phyloP scores from a whole-genome alignment of 441 rosid species.

The Gossypium gossypioides region DNA sequence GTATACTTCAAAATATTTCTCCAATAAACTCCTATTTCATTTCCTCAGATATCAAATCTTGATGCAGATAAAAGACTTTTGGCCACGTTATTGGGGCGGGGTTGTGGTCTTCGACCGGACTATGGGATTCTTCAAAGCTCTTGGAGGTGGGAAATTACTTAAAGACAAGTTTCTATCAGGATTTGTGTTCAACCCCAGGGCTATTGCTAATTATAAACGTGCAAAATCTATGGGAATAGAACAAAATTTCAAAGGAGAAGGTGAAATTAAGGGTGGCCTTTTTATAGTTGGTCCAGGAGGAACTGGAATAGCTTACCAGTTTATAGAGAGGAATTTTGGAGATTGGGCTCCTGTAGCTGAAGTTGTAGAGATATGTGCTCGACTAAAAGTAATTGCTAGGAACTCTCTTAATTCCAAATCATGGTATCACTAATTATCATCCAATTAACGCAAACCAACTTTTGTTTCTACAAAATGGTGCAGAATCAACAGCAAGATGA shows the following conservation, averaged over 20 bases:
- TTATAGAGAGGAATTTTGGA: slow-evolving; percentile 59
- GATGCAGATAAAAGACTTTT: slow-evolving; percentile 47
- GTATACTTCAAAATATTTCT: slow-evolving; percentile 7
- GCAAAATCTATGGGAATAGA: slow-evolving; percentile 45
- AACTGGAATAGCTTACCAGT: slow-evolving; percentile 52
- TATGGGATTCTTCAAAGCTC: slow-evolving; percentile 57
- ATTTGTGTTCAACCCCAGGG: slow-evolving; percentile 54
- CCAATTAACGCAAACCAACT: slow-evolving; percentile 12
- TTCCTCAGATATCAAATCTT: slow-evolving; percentile 4
- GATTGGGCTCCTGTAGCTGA: slow-evolving; percentile 61
- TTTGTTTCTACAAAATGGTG: slow-evolving; percentile 25
- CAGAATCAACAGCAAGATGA: slow-evolving; percentile 31
- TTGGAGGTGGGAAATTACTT: slow-evolving; percentile 53
- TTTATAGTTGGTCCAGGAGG: slow-evolving; percentile 38
- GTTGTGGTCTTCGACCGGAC: slow-evolving; percentile 37
- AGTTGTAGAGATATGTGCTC: slow-evolving; percentile 42
- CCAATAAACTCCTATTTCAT: background rate
- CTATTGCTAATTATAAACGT: slow-evolving; percentile 56
- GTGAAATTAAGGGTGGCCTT: slow-evolving; percentile 64
- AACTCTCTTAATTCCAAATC: slow-evolving; percentile 6
- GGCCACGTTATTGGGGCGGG: slow-evolving; percentile 75
- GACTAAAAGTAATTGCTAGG: slow-evolving; percentile 35
- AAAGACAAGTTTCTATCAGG: slow-evolving; percentile 65
- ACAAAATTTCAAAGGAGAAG: slow-evolving; percentile 55
- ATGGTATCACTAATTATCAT: background rate